phyloP scores from a whole-genome alignment of 2,329 filamentous ascomycete genomes.

The Ophidiomyces ophidiicola region DNA sequence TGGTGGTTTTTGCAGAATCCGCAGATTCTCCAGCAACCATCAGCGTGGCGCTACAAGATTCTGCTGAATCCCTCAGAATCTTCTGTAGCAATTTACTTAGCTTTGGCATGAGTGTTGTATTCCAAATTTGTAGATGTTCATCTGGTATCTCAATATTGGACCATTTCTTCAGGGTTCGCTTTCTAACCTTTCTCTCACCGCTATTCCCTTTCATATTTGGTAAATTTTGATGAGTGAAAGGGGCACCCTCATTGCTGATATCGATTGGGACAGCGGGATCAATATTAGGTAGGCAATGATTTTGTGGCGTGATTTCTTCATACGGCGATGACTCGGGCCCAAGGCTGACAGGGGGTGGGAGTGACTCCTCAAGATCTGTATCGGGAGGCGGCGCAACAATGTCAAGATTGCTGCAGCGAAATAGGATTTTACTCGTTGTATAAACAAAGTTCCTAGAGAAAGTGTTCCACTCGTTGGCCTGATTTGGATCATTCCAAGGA shows the following conservation, averaged over 20 bases:
- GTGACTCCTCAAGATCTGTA: conserved; percentile 32
- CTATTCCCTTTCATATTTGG: conserved; percentile 10
- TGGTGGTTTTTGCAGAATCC: conserved; percentile 48
- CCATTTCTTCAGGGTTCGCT: conserved; percentile 35
- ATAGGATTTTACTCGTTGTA: conserved; percentile 32
- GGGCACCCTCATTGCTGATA: conserved; percentile 12
- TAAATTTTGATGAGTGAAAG: conserved; percentile 19
- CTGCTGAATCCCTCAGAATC: conserved; percentile 46
- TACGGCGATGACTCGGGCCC: conserved; percentile 16
- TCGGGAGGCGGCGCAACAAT: conserved; percentile 31
- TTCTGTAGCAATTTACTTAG: conserved; percentile 48
- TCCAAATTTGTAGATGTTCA: conserved; percentile 46
- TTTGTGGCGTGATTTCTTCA: conserved; percentile 15
- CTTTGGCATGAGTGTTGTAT: conserved; percentile 44
- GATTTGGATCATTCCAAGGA: conserved; percentile 32
- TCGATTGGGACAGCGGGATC: conserved; percentile 14
- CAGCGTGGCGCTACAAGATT: conserved; percentile 50
- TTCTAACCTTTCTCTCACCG: conserved; percentile 26
- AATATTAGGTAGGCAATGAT: conserved; percentile 2
- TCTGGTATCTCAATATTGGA: conserved; percentile 43
- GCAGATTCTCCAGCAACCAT: conserved; percentile 48
- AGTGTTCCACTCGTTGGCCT: conserved; percentile 30
- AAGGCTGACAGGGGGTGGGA: conserved; percentile 30
- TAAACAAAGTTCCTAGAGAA: conserved; percentile 37
- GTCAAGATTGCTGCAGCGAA: conserved; percentile 33